Evolutionary conservation across 108 stramenopile genomes (phyloP).

Genomic region (Stephanodiscus triporus): DNA sequence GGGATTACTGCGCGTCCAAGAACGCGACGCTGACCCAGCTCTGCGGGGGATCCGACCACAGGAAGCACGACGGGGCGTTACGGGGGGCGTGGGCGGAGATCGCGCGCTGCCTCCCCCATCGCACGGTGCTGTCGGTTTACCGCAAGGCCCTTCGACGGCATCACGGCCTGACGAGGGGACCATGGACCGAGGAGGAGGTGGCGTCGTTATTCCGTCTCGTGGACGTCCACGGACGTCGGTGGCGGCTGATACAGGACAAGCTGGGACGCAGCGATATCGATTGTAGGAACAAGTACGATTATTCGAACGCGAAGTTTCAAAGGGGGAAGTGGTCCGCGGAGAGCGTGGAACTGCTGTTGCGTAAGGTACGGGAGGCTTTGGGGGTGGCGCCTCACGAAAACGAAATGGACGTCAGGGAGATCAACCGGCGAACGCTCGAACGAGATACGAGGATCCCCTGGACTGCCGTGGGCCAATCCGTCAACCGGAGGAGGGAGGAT

Average conservation of each 20-base stretch:
- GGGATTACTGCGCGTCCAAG: conserved; percentile 69
- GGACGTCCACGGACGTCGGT: conserved; percentile 65
- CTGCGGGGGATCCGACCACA: conserved; percentile 78
- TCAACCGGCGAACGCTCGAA: conserved; percentile 50
- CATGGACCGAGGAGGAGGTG: conserved; percentile 73
- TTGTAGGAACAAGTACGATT: conserved; percentile 79
- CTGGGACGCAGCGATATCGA: conserved; percentile 68
- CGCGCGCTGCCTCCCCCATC: conserved; percentile 73
- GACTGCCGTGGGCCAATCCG: conserved; percentile 53
- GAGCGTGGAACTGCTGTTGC: conserved; percentile 58
- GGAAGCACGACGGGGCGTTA: conserved; percentile 51
- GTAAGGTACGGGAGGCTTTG: conserved; percentile 58
- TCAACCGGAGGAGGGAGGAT: conserved; percentile 24
- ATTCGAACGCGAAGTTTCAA: conserved; percentile 58
- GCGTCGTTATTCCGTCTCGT: conserved; percentile 53
- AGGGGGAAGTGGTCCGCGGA: conserved; percentile 77
- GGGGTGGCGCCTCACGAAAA: conserved; percentile 21
- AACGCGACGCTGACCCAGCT: conserved; percentile 61
- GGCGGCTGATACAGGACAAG: conserved; percentile 71
- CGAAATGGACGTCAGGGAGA: conserved; percentile 58
- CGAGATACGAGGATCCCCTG: conserved; percentile 56
- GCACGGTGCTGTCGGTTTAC: conserved; percentile 80
- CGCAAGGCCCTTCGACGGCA: conserved; percentile 76
- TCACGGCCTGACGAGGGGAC: conserved; percentile 74
- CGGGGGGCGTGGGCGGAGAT: conserved; percentile 90